Evolutionary conservation across 441 rosid species (phyloP), one percentile per base, ranked within the genome.

Genomic region (Pelargonium citronellum): DNA sequence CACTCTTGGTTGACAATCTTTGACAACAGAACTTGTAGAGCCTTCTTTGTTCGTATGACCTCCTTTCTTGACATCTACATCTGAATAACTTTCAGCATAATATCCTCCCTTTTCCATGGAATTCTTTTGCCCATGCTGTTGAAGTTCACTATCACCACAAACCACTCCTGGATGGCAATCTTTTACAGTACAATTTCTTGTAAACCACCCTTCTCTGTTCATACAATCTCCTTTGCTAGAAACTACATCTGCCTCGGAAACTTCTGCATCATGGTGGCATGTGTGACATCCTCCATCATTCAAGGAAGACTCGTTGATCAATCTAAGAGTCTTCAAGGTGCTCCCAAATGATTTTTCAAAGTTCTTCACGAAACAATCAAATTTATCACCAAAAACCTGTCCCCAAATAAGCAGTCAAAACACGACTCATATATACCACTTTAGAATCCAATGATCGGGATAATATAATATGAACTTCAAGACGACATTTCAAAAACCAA

Each of bases 281-380:
- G 71, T 71, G 46, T 64, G 68, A 71, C 19, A 67, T 19, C 34
- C 67, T 57, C 65, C 75, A 60, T 67, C 76, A 63, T 77, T 76
- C 27, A 62, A 10, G 6, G 87, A 69, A 66, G 90, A 83, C 24
- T 84, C 87, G 43, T 82, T 87, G 64, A 85, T 86, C 82, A 84
- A 73, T 69, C 86, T 85, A 58, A 89, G 96, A 47, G 95, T 89
- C 85, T 79, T 89, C 80, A 93, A 75, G 71, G 95, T 91, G 81
- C 91, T 87, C 60, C 87, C 87, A 62, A 93, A 93, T 64, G 96
- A 92, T 79, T 73, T 88, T 84, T 95, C 93, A 57, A 95, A 92
- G 79, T 85, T 92, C 41, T 80, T 74, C 0, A 79, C 78, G 58
- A 95, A 91, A 70, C 76, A 83, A 73, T 87, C 83, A 75, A 82